Percentiles rank a stretch among this genome's conserved stretches.
Conservation (phyloP, 2,329 filamentous ascomycete species). For the Trichophyton schoenleinii region DNA sequence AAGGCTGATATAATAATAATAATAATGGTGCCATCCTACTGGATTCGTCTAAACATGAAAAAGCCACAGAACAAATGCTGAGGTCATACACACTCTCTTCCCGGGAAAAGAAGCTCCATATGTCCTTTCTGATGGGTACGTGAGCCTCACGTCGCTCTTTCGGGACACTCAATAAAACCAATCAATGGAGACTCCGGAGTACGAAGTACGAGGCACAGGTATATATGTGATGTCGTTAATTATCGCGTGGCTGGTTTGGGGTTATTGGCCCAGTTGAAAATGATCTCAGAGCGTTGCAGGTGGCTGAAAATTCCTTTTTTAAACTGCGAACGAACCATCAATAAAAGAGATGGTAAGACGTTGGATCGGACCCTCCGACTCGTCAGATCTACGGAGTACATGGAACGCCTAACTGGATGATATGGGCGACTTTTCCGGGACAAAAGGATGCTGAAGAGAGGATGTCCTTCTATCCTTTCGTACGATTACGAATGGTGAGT, state of each 20-base stretch:
- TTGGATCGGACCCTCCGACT: background rate
- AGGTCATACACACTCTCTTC: too few species aligned
- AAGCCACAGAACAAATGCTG: too few species aligned
- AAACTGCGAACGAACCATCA: background rate
- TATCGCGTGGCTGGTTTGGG: background rate
- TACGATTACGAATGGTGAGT: background rate
- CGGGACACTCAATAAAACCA: too few species aligned
- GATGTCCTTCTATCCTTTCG: background rate
- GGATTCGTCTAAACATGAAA: background rate
- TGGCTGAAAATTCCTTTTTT: background rate
- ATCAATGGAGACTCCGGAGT: too few species aligned
- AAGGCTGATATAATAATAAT: background rate
- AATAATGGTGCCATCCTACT: background rate
- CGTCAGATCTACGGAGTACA: background rate
- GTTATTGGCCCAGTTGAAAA: background rate
- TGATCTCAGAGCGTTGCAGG: background rate
- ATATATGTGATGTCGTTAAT: background rate
- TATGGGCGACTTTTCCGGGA: background rate
- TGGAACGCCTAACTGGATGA: background rate
- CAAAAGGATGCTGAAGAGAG: too few species aligned
- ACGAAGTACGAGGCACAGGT: background rate
- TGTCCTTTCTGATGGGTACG: background rate
- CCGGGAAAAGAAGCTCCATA: background rate
- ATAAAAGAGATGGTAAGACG: background rate
- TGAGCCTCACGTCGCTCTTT: background rate